Evolutionary conservation across 2,329 filamentous ascomycete genomes (phyloP).

Genomic region (Achaetomium macrosporum): DNA sequence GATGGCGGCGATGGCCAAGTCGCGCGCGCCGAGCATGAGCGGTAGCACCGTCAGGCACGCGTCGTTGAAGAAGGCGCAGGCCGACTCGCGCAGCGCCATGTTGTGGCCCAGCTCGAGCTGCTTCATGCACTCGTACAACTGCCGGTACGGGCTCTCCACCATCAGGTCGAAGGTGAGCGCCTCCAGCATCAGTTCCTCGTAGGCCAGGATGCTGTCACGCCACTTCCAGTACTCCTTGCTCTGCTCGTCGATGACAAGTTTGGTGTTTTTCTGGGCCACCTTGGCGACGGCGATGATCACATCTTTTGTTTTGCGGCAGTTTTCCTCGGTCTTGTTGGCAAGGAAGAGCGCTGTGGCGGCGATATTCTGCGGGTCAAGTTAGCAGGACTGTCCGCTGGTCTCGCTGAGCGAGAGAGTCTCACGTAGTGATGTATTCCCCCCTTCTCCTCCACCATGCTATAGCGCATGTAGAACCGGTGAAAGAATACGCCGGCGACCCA

Average conservation of each 20-base stretch:
- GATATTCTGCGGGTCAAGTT: constrained; percentile 55
- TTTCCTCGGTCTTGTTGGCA: constrained; percentile 96
- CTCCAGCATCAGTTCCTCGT: constrained; percentile 90
- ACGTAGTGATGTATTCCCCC: constrained; percentile 86
- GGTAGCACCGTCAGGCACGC: constrained; percentile 79
- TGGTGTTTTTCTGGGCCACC: constrained; percentile 89
- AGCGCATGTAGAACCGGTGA: constrained; percentile 92
- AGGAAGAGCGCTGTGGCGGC: constrained; percentile 89
- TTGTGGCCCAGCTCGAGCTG: constrained; percentile 58
- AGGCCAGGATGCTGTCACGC: constrained; percentile 87
- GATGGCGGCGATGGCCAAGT: constrained; percentile 77
- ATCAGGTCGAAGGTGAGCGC: constrained; percentile 90
- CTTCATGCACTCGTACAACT: constrained; percentile 70
- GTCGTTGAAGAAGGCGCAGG: constrained; percentile 94
- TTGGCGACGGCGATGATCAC: constrained; percentile 90
- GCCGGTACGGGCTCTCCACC: constrained; percentile 79
- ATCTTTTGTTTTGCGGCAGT: constrained; percentile 91
- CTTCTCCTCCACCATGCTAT: constrained; percentile 69
- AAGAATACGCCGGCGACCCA: constrained; percentile 92
- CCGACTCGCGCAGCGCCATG: constrained; percentile 74
- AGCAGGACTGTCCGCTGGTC: background rate
- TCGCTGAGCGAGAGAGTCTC: constrained; percentile 32
- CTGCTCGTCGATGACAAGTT: constrained; percentile 88
- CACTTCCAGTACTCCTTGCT: constrained; percentile 98
- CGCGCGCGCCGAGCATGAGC: constrained; percentile 69